Evolutionary conservation across 306 rosid species (phyloP).

Genomic region (Lathyrus oleraceus): DNA sequence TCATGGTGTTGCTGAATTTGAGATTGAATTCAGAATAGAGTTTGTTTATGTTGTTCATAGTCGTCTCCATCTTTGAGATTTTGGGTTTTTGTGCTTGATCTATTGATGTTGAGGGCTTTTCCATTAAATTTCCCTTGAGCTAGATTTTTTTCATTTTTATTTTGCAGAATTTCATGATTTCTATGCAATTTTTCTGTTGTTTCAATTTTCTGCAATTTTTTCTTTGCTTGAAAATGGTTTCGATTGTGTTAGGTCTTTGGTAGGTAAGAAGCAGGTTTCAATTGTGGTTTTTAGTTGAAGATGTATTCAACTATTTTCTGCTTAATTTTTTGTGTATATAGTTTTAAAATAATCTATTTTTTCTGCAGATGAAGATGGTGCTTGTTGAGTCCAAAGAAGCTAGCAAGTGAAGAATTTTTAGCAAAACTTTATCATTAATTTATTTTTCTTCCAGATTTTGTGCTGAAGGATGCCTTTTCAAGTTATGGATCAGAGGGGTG

Average conservation of each 20-base stretch:
- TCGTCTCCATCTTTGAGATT: conserved; percentile 5
- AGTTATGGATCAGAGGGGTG: conserved; percentile 67
- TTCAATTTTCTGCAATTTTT: conserved; percentile 30
- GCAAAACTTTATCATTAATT: conserved; percentile 5
- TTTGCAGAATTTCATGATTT: conserved; percentile 25
- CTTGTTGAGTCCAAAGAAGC: conserved; percentile 23
- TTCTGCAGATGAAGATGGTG: conserved; percentile 38
- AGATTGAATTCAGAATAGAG: conserved; percentile 10
- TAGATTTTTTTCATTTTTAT: not conserved
- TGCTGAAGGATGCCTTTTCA: conserved; percentile 72
- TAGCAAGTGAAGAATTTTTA: conserved; percentile 37
- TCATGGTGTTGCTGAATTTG: conserved; percentile 28
- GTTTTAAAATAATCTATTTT: not conserved
- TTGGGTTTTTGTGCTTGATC: conserved; percentile 41
- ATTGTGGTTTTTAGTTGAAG: conserved; percentile 36
- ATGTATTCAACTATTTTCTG: conserved; percentile 25
- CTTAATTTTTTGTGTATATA: not conserved
- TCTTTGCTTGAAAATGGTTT: conserved; percentile 37
- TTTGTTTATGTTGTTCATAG: conserved; percentile 14
- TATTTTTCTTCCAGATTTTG: conserved; percentile 17
- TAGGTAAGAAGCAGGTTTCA: conserved; percentile 58
- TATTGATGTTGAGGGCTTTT: conserved; percentile 25
- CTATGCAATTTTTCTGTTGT: conserved; percentile 1
- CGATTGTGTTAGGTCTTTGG: conserved; percentile 52
- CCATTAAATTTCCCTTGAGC: conserved; percentile 22